phyloP scores from a whole-genome alignment of 768 basidiomycete species.

The Trametes coccinea region DNA sequence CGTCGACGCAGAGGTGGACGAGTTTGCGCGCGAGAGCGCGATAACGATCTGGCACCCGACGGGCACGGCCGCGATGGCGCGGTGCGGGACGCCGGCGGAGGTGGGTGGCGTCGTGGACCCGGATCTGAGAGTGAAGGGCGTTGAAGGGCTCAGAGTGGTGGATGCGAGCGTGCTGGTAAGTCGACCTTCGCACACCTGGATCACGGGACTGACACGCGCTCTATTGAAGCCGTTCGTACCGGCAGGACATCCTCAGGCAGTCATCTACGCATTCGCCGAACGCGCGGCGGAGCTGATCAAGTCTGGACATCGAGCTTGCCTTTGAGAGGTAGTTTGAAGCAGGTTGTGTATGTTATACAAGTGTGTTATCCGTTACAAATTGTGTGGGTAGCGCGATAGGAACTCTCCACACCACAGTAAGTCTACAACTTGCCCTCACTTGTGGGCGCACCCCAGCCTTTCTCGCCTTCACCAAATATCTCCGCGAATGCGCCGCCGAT shows the following conservation, averaged over 20 bases:
- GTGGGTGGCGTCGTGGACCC: constrained; percentile 44
- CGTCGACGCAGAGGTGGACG: constrained; percentile 17
- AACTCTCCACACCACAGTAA: too few species aligned
- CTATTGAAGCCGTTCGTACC: background rate
- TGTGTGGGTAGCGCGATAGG: too few species aligned
- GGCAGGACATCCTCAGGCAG: background rate
- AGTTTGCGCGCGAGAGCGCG: constrained; percentile 21
- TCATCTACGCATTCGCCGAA: background rate
- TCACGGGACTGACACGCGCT: too few species aligned
- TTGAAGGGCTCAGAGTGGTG: constrained; percentile 40
- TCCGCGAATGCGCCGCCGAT: constrained; percentile 32
- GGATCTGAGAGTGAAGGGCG: constrained; percentile 43
- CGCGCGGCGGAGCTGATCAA: background rate
- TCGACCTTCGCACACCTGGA: too few species aligned
- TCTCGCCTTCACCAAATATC: constrained; percentile 31
- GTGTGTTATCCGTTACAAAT: too few species aligned
- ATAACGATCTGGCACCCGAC: constrained; percentile 28
- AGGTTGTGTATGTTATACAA: too few species aligned
- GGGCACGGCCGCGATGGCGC: constrained; percentile 44
- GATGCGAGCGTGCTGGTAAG: constrained; percentile 22
- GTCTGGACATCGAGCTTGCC: background rate
- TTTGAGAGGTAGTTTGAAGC: background rate
- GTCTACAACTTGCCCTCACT: constrained; percentile 6
- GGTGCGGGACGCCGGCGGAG: background rate
- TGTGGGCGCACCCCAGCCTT: constrained; percentile 27